Base-by-base conservation (phyloP, 208 protist species). In the Wallacemonas sp. region DNA sequence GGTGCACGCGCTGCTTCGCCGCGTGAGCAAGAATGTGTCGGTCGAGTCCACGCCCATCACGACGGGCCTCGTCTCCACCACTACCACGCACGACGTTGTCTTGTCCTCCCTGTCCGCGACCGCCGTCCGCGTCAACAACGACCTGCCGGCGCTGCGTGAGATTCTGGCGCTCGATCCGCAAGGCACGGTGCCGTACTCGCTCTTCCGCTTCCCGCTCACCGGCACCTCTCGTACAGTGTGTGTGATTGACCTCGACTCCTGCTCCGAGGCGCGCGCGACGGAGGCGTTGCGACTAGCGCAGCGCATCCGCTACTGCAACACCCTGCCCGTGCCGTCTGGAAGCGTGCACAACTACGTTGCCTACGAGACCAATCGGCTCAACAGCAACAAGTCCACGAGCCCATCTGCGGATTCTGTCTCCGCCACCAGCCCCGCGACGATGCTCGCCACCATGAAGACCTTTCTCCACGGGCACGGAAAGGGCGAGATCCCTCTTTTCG, bases 121-220 rank as follows among this genome's bases (percentile, higher is more conserved):
- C n/a, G 55, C 46, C 20, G 54, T 72, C 23, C 61, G 69, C 25
- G 57, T 67, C 1, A 52, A 54, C 4, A 49, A 73, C 3, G 74
- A 81, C 48, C 33, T 82, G 33, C 63, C 73, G 8, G 69, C 70
- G 41, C 49, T 82, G 41, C 65, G 71, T 22, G 68, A 79, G 16
- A 62, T 77, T 26, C 65, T 82, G 18, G 57, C 71, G 14, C 63
- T 77, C 49, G 67, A 74, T 46, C 67, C 67, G 22, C 50, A 70
- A 2, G 71, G 71, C 32, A 54, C 49, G 3, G 49, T 61, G 2
- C 67, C 71, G 33, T 55, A 64, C 14, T 61, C 71, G 23, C 76
- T 87, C 20, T 79, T 77, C 44, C 78, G 76, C 46, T 79, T 76
- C 64, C 68, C 70, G 20, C 28, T 87, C 11, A 66, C 61, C 7